These are phyloP conservation scores for Typha latifolia DNA, from an alignment of 176 grass and related monocot species.

Conservation along the genomic window DNA sequence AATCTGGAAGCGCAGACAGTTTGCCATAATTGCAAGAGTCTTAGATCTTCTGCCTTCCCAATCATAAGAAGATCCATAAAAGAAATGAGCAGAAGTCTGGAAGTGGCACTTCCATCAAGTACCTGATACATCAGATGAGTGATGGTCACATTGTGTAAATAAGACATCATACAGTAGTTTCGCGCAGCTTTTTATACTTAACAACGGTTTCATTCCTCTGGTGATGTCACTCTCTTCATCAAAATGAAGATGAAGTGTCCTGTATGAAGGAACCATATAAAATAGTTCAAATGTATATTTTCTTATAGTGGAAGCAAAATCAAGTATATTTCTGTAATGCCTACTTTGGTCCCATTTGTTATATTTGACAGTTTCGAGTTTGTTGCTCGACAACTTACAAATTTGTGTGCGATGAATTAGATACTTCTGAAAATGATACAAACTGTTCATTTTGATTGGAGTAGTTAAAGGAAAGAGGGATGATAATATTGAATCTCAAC, in stretches of 20 bases:
- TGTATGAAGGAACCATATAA: neutral
- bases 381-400: neutral
- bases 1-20: neutral
- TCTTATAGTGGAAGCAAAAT: neutral
- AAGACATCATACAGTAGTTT: neutral
- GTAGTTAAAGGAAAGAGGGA: too few species aligned
- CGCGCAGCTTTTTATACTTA: neutral
- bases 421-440: too few species aligned
- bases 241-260: constrained; percentile 13
- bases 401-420: too few species aligned
- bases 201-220: neutral
- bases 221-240: constrained; percentile 15
- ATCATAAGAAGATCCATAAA: neutral
- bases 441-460: too few species aligned
- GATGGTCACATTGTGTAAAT: neutral
- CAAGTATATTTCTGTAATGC: neutral
- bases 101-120: neutral
- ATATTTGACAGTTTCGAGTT: neutral
- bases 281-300: constrained; percentile 8
- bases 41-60: neutral
- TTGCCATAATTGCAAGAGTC: neutral
- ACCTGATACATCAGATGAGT: neutral
- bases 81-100: neutral
- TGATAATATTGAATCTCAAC: too few species aligned
- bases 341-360: neutral